Evolutionary conservation across 176 grass and related monocot genomes (phyloP).

Genomic region (Ensete glaucum): DNA sequence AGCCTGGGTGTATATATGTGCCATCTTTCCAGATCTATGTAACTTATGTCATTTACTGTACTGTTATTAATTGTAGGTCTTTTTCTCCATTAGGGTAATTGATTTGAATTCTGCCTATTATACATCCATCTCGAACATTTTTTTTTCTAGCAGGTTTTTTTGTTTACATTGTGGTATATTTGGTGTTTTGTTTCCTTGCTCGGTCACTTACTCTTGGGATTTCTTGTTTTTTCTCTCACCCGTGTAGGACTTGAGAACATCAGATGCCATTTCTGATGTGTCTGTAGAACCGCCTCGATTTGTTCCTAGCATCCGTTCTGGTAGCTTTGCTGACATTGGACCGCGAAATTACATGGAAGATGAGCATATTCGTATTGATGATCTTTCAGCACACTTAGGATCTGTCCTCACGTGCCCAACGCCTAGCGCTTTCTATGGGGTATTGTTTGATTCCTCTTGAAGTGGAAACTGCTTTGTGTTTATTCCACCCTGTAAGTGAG

Average conservation of each 20-base stretch:
- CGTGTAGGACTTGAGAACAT: constrained; percentile 37
- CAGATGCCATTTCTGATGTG: constrained; percentile 18
- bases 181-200: not conserved
- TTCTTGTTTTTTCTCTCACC: not conserved
- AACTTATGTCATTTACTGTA: too few relatives aligned
- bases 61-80: too few relatives aligned
- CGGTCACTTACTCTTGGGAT: not conserved
- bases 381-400: constrained; percentile 62
- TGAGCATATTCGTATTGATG: constrained; percentile 77
- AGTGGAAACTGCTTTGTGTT: constrained; percentile 4
- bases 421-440: constrained; percentile 84
- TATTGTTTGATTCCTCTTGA: constrained; percentile 7
- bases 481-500: not conserved
- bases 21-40: too few relatives aligned
- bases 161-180: too few relatives aligned
- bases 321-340: constrained; percentile 81
- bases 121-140: too few relatives aligned
- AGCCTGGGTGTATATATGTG: too few relatives aligned
- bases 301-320: constrained; percentile 59
- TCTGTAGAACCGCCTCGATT: constrained; percentile 26
- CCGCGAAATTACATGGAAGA: constrained; percentile 79
- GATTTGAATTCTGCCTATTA: too few relatives aligned
- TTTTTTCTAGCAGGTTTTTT: too few relatives aligned
- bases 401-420: constrained; percentile 41
- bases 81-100: too few relatives aligned